Base-by-base conservation (phyloP, 371 early-diverging fungal species). In the Zopfochytrium polystomum region DNA sequence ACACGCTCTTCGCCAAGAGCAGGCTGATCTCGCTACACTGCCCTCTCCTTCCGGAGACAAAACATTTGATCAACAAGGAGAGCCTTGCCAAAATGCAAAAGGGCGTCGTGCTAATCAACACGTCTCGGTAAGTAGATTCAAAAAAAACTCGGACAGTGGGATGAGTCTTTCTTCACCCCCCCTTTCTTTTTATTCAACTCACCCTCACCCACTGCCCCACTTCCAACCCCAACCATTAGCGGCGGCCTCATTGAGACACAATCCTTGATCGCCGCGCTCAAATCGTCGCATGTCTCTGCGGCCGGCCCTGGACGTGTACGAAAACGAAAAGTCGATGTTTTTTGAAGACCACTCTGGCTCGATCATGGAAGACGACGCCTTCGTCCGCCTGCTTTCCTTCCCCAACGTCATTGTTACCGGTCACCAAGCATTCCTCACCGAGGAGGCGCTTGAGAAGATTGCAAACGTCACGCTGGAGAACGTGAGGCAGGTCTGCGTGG, bases 291-390 rank as follows among this genome's bases (percentile, higher is more conserved):
- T 34, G 60, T 78, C 34, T 65, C 76, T 13, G 55, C 48, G 2
- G 73, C 74, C 23, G 75, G 79, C 25, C 9, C 63, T 78, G 33
- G 79, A 78, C 62, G 79, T 78, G n/a, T 76, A 76, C 54, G 79
- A 78, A 70, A 77, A 79, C 26, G 82, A 77, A 63, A 33, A 35
- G 30, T 63, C 65, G 32, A 66, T 69, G 58, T 77, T 75, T 52
- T 77, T 74, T 45, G 68, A 72, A 49, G 70, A 77, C 53, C 55
- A 58, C 58, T 58, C 59, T 20, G 63, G 29, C 18, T 49, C 42
- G 3, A 55, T 73, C 29, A 70, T 77, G 60, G 61, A 55, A 32
- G 77, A 77, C 57, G 75, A 74, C 44, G 27, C 55, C 11, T 55
- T 73, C 25, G 67, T 66, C 2, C 53, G 74, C 2, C 58, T 77